Base-by-base conservation (phyloP, 2,329 filamentous ascomycete genomes). In the Hypoxylon sp. region DNA sequence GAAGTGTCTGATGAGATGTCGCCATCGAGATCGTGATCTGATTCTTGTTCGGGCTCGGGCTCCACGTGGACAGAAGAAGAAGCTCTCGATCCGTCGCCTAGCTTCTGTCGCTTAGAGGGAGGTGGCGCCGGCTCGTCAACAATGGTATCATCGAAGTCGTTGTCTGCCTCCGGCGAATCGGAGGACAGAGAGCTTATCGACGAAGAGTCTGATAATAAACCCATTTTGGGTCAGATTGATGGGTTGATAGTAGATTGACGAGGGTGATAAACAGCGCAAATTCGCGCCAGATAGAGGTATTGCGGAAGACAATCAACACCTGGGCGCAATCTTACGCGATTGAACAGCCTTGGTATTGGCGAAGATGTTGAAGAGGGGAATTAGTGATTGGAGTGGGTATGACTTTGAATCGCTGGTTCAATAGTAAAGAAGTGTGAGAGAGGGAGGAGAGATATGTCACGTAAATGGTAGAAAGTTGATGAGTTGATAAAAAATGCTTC, bases 1-100 rank as follows among this genome's bases (percentile, higher is more conserved):
- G 92, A 94, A 52, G 92, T 96, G 79, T 99, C 96, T 56, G 92
- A 93, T 6, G 94, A 97, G 65, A 98, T 90, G 57, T 94, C 91
- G 72, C 82, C 84, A 65, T 87, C 85, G 45, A 88, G 80, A 71
- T 76, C 72, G 50, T 72, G 70, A 19, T 76, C 75, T 5, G 73
- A 64, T 30, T 77, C 74, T 32, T 70, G 78, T 78, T 88, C 79
- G 64, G 85, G 78, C 54, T 84, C 80, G 11, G 81, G 81, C 2
- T 82, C 81, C 7, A 81, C 75, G 46, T 86, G 84, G 32, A 83
- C 77, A 9, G 84, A 84, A 2, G 84, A 87, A 21, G 85, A 84
- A 62, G 76, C 77, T 45, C 76, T 71, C 11, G 78, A 78, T 8
- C 70, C 73, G 29, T 76, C 76, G 32, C 74, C 76, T 6, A 78